These are phyloP conservation scores for Boletus subcaerulescens DNA, from an alignment of 768 basidiomycete genomes.

Conservation along the genomic window DNA sequence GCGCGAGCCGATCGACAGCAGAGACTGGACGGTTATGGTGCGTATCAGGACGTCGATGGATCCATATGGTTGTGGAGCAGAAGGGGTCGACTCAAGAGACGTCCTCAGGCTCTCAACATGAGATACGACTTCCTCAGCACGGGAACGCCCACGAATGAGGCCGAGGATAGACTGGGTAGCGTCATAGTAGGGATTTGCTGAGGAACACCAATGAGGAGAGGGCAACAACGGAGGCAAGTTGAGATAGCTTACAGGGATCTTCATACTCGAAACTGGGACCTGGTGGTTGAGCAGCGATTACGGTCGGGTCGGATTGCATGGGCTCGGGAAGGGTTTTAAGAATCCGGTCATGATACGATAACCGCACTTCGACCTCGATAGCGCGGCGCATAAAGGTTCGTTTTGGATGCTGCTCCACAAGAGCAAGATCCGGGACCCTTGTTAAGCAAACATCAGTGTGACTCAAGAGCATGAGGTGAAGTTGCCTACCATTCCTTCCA, in stretches of 20 bases:
- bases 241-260: constrained; percentile 54
- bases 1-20: constrained; percentile 88
- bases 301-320: constrained; percentile 66
- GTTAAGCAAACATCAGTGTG: neutral
- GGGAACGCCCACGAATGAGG: constrained; percentile 77
- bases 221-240: neutral
- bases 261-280: constrained; percentile 84
- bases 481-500: constrained; percentile 93
- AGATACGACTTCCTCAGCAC: constrained; percentile 74
- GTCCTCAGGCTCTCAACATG: constrained; percentile 70
- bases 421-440: constrained; percentile 83
- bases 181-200: constrained; percentile 78
- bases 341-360: constrained; percentile 93
- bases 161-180: constrained; percentile 74
- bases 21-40: constrained; percentile 80
- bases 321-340: constrained; percentile 80
- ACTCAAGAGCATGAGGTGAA: neutral
- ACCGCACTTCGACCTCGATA: constrained; percentile 83
- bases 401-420: constrained; percentile 78
- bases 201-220: neutral
- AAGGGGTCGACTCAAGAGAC: constrained; percentile 53
- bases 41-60: constrained; percentile 68
- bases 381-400: constrained; percentile 84
- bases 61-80: constrained; percentile 47
- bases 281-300: constrained; percentile 69